Evolutionary conservation across 768 basidiomycete species (phyloP), one percentile per base, ranked within the genome.

Genomic region (Rhizopogon rudus): DNA sequence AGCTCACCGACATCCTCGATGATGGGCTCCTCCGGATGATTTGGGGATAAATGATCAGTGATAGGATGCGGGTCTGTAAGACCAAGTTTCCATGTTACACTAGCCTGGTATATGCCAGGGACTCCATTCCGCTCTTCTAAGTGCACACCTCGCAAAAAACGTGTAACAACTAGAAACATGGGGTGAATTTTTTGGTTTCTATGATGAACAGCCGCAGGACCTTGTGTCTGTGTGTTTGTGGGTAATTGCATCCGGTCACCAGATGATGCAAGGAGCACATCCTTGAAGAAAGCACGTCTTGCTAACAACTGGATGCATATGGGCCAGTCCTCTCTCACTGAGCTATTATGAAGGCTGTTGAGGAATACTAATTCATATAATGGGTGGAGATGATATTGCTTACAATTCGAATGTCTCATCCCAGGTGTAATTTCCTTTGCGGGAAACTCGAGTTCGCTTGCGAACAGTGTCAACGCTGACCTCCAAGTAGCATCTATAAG

Each of bases 381-480:
- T 48, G 10, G 8, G 31, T 13, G 35, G 10, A 22, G 33, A 35
- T 6, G 13, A 49, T 25, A 2, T 25, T 8, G 8, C 48, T 49
- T 39, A 49, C 48, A 49, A 49, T 49, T 49, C 48, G 17, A 49
- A 37, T 25, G 48, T 16, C 48, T 49, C 48, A 16, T 49, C 39
- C 48, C 48, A 49, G 20, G 22, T 22, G 35, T 49, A 49, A 35
- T 49, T 22, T 37, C 48, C 48, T 5, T 9, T 20, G 35, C 14
- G 5, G 14, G 48, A 49, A 4, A 49, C 48, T 16, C 20, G 48
- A 3, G 48, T 37, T 37, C 48, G 48, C 35, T 37, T 37, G 35
- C 48, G 48, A 49, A 49, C 35, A 37, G 33, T 22, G 20, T 16
- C 14, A 14, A 37, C 48, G 2, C 48, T 35, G 20, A 49, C 35